Conservation (phyloP, 2,329 filamentous ascomycete species). For the Trichoderma brevicompactum region DNA sequence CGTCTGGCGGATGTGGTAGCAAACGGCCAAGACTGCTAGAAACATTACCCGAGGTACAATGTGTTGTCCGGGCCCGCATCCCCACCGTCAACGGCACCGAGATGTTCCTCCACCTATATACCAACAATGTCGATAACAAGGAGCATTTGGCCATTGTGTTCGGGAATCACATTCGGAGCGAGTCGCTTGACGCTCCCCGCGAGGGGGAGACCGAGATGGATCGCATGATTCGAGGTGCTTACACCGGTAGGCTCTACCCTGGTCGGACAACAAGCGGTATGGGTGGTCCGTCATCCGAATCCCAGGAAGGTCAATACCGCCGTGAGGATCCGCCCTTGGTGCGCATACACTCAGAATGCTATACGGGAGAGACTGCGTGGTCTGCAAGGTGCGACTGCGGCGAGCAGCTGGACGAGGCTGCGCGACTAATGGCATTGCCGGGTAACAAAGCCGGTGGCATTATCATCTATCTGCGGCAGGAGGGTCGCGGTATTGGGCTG, state of each 20-base stretch:
- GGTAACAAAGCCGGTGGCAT: slow-evolving; percentile 72
- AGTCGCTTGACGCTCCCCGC: slow-evolving; percentile 70
- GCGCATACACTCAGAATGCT: slow-evolving; percentile 96
- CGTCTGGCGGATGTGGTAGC: slow-evolving; percentile 62
- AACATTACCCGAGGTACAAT: slow-evolving; percentile 82
- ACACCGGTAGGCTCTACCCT: slow-evolving; percentile 84
- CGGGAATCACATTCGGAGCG: slow-evolving; percentile 78
- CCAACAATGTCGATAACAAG: slow-evolving; percentile 90
- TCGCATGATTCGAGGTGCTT: slow-evolving; percentile 92
- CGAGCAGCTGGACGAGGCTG: slow-evolving; percentile 95
- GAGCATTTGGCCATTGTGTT: slow-evolving; percentile 98
- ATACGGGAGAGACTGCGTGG: slow-evolving; percentile 98
- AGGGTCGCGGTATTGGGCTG: slow-evolving; percentile 92
- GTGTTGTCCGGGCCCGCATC: slow-evolving; percentile 91
- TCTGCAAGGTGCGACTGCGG: slow-evolving; percentile 97
- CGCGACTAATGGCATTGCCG: slow-evolving; percentile 83
- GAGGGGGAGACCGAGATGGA: slow-evolving; percentile 84
- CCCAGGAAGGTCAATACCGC: slow-evolving; percentile 28
- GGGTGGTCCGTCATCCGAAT: slow-evolving; percentile 36
- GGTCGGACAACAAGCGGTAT: slow-evolving; percentile 78
- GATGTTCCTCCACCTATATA: slow-evolving; percentile 96
- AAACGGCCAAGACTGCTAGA: slow-evolving; percentile 74
- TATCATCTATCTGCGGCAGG: slow-evolving; percentile 93
- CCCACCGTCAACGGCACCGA: slow-evolving; percentile 89
- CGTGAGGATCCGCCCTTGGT: slow-evolving; percentile 67